Percentiles rank a stretch among this genome's conserved stretches.
Evolutionary conservation across 1,139 yeast genomes (phyloP).

Genomic region (Nakaseomyces kungkrabaensis): DNA sequence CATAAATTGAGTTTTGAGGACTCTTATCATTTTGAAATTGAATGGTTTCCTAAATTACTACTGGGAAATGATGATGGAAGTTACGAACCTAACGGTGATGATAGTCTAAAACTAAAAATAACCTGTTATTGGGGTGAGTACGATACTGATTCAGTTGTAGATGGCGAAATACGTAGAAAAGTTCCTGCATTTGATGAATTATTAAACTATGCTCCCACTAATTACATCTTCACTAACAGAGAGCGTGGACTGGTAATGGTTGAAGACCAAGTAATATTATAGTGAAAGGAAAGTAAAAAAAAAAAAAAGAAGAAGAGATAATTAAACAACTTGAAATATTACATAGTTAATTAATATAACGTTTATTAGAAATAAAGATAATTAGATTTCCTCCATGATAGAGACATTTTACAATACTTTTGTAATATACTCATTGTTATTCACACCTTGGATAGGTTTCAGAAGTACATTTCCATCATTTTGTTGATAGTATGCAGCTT

Average conservation of each 20-base stretch:
- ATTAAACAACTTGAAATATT: neutral
- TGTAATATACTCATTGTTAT: constrained; percentile 1
- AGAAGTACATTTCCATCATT: constrained; percentile 1
- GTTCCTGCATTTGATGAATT: constrained; percentile 67
- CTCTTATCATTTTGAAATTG: constrained; percentile 51
- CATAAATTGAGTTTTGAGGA: constrained; percentile 57
- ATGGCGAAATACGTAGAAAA: constrained; percentile 32
- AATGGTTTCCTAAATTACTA: constrained; percentile 67
- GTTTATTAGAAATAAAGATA: neutral
- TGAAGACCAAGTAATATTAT: constrained; percentile 22
- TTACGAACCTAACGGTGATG: constrained; percentile 34
- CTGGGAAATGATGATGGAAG: constrained; percentile 35
- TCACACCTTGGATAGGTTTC: neutral
- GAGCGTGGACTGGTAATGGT: constrained; percentile 59
- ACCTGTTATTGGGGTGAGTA: constrained; percentile 71
- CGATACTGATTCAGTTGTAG: constrained; percentile 35
- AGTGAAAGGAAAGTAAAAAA: neutral
- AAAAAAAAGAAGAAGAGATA: neutral
- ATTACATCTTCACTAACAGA: constrained; percentile 54
- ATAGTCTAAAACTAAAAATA: constrained; percentile 44
- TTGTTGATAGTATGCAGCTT: neutral
- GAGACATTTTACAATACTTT: neutral
- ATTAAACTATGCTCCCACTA: constrained; percentile 51
- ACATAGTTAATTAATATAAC: neutral
- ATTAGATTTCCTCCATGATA: neutral